Percentiles rank a stretch among this genome's conserved stretches.
These are phyloP conservation scores for Caloboletus inedulis DNA, from an alignment of 1,284 basidiomycete species.

Conservation along the genomic window DNA sequence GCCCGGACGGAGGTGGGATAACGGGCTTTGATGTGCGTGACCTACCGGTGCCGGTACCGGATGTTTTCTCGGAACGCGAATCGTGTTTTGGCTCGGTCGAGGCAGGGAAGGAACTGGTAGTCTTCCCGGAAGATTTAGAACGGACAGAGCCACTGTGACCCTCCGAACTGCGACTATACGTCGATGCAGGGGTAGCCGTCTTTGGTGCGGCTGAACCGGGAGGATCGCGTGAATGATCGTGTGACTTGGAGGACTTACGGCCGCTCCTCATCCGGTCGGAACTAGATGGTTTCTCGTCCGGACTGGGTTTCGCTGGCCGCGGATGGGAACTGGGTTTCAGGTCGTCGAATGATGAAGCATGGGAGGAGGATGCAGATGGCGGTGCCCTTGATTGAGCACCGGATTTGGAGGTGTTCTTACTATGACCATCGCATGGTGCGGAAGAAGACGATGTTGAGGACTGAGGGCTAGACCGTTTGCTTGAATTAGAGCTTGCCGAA, in stretches of 20 bases:
- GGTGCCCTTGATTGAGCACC: conserved; percentile 11
- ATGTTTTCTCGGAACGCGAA: conserved; percentile 15
- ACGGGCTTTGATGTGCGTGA: conserved; percentile 24
- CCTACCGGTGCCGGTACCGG: conserved; percentile 4
- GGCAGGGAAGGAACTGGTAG: conserved; percentile 2
- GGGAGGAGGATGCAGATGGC: conserved; percentile 9
- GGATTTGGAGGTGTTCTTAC: conserved; percentile 11
- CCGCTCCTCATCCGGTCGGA: conserved; percentile 19
- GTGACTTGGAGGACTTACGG: conserved; percentile 21
- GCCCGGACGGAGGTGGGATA: conserved; percentile 28
- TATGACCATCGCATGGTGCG: conserved; percentile 13
- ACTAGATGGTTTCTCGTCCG: conserved; percentile 15
- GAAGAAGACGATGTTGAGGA: conserved; percentile 11
- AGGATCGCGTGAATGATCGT: conserved; percentile 24
- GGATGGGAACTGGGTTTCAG: conserved; percentile 17
- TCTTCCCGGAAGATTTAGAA: conserved; percentile 17
- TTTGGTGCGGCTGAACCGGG: conserved; percentile 12
- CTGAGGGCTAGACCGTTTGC: conserved; percentile 20
- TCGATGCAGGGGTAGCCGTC: conserved; percentile 7
- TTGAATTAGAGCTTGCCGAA: conserved; percentile 31
- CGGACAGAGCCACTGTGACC: conserved; percentile 3
- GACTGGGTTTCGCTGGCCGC: conserved; percentile 9
- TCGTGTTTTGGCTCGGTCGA: conserved; percentile 6
- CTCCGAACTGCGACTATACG: conserved; percentile 16
- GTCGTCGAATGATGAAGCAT: conserved; percentile 8